These are phyloP conservation scores for Ophiostoma triangulosporum DNA, from an alignment of 2,329 filamentous ascomycete species.

Conservation along the genomic window DNA sequence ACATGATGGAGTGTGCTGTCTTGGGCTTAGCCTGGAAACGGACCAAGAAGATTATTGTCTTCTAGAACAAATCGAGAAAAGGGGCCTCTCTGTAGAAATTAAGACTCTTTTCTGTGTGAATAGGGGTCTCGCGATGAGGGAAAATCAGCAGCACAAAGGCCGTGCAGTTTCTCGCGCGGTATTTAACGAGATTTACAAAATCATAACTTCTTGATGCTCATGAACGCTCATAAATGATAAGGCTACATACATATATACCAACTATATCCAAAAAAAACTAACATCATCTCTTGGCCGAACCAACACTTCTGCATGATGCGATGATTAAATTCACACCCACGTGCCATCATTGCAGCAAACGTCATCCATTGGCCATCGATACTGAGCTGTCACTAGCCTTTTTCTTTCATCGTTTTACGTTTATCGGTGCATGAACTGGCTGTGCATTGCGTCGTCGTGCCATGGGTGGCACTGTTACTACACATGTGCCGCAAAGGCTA, in stretches of 20 bases:
- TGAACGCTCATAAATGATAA: too few relatives aligned
- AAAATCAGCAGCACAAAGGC: background rate
- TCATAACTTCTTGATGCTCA: too few relatives aligned
- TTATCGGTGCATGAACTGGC: background rate
- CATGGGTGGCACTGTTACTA: background rate
- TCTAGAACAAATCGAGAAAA: conserved; percentile 13
- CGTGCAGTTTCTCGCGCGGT: background rate
- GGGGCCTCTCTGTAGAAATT: background rate
- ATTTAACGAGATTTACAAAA: too few relatives aligned
- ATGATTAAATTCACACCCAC: too few relatives aligned
- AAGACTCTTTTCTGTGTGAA: background rate
- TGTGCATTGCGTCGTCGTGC: background rate
- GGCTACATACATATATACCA: too few relatives aligned
- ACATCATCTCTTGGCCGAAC: too few relatives aligned
- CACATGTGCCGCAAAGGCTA: background rate
- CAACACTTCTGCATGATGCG: too few relatives aligned
- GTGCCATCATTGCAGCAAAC: too few relatives aligned
- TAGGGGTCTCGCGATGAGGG: background rate
- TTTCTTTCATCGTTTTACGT: background rate
- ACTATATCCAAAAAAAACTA: too few relatives aligned
- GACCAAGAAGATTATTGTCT: conserved; percentile 5
- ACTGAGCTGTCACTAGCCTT: background rate
- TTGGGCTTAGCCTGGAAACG: conserved; percentile 5
- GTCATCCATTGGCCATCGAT: too few relatives aligned
- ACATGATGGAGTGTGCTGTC: background rate